Conservation (phyloP, 208 protist genomes). For the Leishmania major region DNA sequence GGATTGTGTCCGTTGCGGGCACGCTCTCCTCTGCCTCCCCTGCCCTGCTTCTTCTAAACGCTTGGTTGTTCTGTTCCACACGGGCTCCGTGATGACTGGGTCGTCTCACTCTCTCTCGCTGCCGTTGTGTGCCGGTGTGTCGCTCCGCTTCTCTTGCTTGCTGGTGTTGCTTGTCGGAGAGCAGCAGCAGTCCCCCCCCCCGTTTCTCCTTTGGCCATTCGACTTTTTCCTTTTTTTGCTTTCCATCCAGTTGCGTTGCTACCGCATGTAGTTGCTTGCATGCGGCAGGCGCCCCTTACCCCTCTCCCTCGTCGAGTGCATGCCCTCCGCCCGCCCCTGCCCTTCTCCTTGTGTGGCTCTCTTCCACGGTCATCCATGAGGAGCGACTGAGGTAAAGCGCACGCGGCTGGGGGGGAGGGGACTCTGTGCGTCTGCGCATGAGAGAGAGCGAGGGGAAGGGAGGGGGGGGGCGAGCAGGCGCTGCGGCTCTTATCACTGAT, state of each 20-base stretch:
- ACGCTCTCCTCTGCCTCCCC: not conserved
- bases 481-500: not conserved
- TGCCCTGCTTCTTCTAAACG: not conserved
- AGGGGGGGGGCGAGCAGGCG: not conserved
- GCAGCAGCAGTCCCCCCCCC: not conserved
- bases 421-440: not conserved
- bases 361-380: not conserved
- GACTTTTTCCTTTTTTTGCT: not conserved
- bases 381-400: not conserved
- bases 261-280: not conserved
- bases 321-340: not conserved
- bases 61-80: not conserved
- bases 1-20: not conserved
- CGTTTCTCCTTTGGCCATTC: too few species aligned
- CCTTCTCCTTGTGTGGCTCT: not conserved
- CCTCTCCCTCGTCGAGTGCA: not conserved
- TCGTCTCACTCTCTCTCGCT: not conserved
- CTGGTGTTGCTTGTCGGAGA: not conserved
- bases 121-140: not conserved
- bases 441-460: not conserved
- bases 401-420: too few species aligned
- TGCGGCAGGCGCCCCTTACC: not conserved
- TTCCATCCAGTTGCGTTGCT: not conserved
- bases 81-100: not conserved
- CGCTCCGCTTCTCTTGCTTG: not conserved